These are phyloP conservation scores for Collariella sp. DNA, from an alignment of 495 filamentous ascomycete genomes.

Conservation along the genomic window DNA sequence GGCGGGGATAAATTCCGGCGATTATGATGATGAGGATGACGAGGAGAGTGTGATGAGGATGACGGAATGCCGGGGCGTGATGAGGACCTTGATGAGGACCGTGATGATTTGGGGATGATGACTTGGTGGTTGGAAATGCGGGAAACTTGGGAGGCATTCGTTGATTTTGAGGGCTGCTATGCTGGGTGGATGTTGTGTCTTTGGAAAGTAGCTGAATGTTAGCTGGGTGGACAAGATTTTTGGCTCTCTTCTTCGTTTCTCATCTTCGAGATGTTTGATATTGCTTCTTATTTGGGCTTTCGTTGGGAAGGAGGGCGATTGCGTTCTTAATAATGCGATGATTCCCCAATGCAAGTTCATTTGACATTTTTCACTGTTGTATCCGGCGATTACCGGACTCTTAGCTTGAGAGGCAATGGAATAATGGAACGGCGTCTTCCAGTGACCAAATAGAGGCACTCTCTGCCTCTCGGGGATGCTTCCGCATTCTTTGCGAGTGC, in stretches of 20 bases:
- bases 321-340: too few relatives aligned
- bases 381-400: too few relatives aligned
- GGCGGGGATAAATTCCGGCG: neutral
- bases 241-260: neutral
- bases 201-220: neutral
- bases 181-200: neutral
- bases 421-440: too few relatives aligned
- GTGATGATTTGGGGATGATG: neutral
- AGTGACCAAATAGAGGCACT: too few relatives aligned
- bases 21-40: neutral
- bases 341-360: too few relatives aligned
- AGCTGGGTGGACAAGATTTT: neutral
- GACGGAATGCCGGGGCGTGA: neutral
- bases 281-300: too few relatives aligned
- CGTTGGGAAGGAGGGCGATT: too few relatives aligned
- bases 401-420: too few relatives aligned
- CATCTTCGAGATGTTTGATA: too few relatives aligned
- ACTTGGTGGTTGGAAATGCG: neutral
- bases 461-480: too few relatives aligned
- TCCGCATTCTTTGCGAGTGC: too few relatives aligned
- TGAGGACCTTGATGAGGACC: neutral
- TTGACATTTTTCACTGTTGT: too few relatives aligned
- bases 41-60: neutral
- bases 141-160: neutral
- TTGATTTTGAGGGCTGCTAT: neutral